These are phyloP conservation scores for Nakaseomyces sp. DNA, from an alignment of 1,139 yeast genomes.

Conservation along the genomic window DNA sequence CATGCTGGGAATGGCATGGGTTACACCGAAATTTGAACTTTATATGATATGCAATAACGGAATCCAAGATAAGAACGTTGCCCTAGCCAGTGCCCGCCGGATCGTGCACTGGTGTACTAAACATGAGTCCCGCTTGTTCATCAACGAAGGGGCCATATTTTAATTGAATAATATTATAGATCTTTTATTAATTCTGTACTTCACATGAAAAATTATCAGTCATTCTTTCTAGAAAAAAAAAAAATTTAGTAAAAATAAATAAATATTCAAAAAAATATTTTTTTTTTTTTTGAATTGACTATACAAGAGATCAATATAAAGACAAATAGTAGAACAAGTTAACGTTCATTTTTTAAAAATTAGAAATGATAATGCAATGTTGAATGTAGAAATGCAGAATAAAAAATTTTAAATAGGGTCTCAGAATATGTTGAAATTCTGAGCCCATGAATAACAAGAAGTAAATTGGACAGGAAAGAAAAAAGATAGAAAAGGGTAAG, in stretches of 20 bases:
- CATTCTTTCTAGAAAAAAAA: no score
- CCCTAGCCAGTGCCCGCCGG: slow-evolving; percentile 44
- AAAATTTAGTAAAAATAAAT: no score
- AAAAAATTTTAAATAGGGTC: neutral
- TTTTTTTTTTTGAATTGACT: neutral
- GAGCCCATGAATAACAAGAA: neutral
- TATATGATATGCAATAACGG: slow-evolving; percentile 46
- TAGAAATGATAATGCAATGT: slow-evolving; percentile 8
- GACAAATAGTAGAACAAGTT: neutral
- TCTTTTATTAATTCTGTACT: no score
- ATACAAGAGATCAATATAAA: neutral
- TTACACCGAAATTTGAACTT: slow-evolving; percentile 48
- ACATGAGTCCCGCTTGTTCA: slow-evolving; percentile 50
- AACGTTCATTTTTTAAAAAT: neutral
- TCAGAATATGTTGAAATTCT: slow-evolving; percentile 1
- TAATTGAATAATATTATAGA: slow-evolving; percentile 18
- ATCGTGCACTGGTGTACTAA: slow-evolving; percentile 50
- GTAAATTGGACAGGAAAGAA: neutral
- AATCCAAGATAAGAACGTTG: slow-evolving; percentile 37
- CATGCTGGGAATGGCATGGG: slow-evolving; percentile 46
- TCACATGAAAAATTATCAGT: no score
- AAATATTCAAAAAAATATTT: neutral
- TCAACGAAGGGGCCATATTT: slow-evolving; percentile 53
- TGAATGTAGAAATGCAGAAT: slow-evolving; percentile 11
- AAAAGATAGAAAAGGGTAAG: neutral